Percentiles rank a stretch among this genome's conserved stretches.
These are phyloP conservation scores for Daldinia childiae DNA, from an alignment of 495 filamentous ascomycete genomes.

Conservation along the genomic window DNA sequence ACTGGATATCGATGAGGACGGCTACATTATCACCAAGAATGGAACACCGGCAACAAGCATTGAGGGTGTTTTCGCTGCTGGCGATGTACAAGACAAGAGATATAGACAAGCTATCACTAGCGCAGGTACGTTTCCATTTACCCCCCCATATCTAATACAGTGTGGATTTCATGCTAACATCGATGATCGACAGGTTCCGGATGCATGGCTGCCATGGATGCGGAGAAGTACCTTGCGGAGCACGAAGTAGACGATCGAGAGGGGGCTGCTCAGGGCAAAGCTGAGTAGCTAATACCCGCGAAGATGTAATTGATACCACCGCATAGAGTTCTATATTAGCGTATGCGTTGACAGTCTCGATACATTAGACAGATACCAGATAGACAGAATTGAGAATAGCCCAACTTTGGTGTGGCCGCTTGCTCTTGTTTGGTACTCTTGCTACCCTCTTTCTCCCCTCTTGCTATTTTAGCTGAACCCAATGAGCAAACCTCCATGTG, in stretches of 20 bases:
- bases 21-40: constrained; percentile 87
- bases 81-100: constrained; percentile 98
- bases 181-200: constrained; percentile 73
- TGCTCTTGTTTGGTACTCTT: not conserved
- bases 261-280: constrained; percentile 46
- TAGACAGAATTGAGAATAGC: constrained; percentile 28
- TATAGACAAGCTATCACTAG: constrained; percentile 98
- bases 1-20: constrained; percentile 83
- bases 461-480: not conserved
- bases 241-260: constrained; percentile 62
- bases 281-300: constrained; percentile 32
- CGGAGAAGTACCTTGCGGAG: constrained; percentile 90
- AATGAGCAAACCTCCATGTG: not conserved
- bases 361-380: constrained; percentile 38
- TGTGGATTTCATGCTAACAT: constrained; percentile 31
- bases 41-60: constrained; percentile 89
- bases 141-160: not conserved
- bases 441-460: not conserved
- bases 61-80: constrained; percentile 94
- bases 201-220: constrained; percentile 93
- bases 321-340: constrained; percentile 21
- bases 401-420: not conserved
- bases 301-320: constrained; percentile 2
- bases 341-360: constrained; percentile 13
- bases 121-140: constrained; percentile 73